Base-by-base conservation (phyloP, 371 early-diverging fungal species). In the Mucor ambiguus region DNA sequence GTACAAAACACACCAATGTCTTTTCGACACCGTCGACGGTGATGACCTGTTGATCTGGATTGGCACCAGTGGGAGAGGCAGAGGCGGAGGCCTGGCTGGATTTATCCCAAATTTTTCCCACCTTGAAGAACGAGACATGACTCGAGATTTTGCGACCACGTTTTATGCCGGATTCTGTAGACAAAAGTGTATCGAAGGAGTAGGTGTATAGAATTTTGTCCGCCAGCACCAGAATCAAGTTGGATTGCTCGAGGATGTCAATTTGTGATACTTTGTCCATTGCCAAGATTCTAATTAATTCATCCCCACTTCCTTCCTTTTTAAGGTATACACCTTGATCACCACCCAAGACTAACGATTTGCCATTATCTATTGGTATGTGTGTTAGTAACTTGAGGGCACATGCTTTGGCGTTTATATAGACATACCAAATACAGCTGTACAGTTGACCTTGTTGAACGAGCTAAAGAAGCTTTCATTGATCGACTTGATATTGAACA, bases 91-190 rank as follows among this genome's bases (percentile, higher is more conserved):
- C 14, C 16, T 28, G 52, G 26, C 26, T 52, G 3, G 43, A 41
- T 52, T 83, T 74, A 41, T 91, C 89, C 66, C 85, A 79, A 62
- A 90, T 90, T 12, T 86, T 79, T 5, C 98, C 98, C 8, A 90
- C 87, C 69, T 95, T 94, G 85, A 97, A 95, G 72, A 97, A 96
- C 44, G 91, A 90, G 30, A 94, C 91, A 65, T 92, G 89, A 14
- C 88, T 85, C 35, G 86, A 88, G 32, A 97, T 84, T 63, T 92
- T 93, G 58, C 89, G 60, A 6, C 85, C 87, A 24, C 87, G 77
- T 58, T 85, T 85, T 24, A 61, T 76, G 14, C 76, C 67, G 14
- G 83, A 66, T 22, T 86, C 81, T 14, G 78, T 71, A 0, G 83
- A 75, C 16, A 88, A 70, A 28, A 91, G 69, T 18, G 85, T 85